These are phyloP conservation scores for Odonthalia washingtoniensis DNA, from an alignment of 31 red algal genomes.

Conservation along the genomic window DNA sequence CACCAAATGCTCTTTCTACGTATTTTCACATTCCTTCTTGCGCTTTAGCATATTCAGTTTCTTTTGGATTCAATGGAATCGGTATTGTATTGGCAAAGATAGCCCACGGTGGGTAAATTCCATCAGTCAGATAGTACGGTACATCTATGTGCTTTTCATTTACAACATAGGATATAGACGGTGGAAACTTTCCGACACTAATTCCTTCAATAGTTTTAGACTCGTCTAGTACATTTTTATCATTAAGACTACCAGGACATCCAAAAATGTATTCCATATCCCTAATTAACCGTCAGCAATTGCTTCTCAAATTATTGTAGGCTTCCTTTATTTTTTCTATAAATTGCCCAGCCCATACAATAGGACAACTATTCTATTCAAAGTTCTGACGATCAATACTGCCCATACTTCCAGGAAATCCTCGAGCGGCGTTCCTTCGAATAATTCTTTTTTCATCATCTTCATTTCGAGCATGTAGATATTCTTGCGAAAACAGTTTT, in stretches of 20 bases:
- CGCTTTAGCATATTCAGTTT: no score
- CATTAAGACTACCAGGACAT: constrained; percentile 20
- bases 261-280: constrained; percentile 27
- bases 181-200: no score
- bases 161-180: no score
- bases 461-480: constrained; percentile 17
- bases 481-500: constrained; percentile 1
- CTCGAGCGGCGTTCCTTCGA: constrained; percentile 12
- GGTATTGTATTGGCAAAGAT: no score
- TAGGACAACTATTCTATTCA: constrained; percentile 9
- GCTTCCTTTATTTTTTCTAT: not conserved
- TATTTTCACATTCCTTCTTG: no score
- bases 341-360: not conserved
- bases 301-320: constrained; percentile 12
- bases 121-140: no score
- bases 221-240: constrained; percentile 12
- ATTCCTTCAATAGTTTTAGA: constrained; percentile 40
- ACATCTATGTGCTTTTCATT: no score
- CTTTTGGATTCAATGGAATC: no score
- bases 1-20: no score
- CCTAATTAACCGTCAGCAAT: constrained; percentile 39
- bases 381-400: constrained; percentile 26
- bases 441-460: constrained; percentile 26
- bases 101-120: no score
- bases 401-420: constrained; percentile 22